These are phyloP conservation scores for Wickerhamiella lipophila DNA, from an alignment of 805 yeast genomes.

Conservation along the genomic window DNA sequence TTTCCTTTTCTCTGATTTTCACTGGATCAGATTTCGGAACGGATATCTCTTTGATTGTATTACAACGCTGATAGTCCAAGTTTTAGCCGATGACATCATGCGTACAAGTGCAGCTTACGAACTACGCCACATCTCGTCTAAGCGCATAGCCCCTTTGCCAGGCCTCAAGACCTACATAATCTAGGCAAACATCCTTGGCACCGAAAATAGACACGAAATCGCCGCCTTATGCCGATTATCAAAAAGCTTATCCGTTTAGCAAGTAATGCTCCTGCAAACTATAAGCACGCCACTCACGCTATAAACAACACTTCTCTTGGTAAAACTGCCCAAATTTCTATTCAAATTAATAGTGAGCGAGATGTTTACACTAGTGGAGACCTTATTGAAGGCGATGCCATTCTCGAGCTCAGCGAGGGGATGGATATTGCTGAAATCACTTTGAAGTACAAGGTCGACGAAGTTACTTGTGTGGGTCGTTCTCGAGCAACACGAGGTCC, in stretches of 20 bases:
- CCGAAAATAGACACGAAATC: too few species aligned
- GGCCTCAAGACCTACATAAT: too few species aligned
- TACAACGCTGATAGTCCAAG: too few species aligned
- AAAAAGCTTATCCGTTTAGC: conserved; percentile 1
- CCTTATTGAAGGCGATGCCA: conserved; percentile 13
- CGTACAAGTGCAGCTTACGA: too few species aligned
- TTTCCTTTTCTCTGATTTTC: too few species aligned
- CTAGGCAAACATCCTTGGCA: too few species aligned
- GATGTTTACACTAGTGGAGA: conserved; percentile 13
- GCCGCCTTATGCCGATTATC: background rate
- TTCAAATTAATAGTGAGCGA: conserved; percentile 9
- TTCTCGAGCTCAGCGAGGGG: conserved; percentile 10
- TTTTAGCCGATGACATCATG: too few species aligned
- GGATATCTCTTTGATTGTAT: too few species aligned
- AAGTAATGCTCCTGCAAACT: background rate
- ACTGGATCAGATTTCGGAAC: too few species aligned
- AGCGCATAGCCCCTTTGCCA: too few species aligned
- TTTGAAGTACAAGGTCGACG: conserved; percentile 15
- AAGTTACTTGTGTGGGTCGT: background rate
- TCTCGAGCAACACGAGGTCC: background rate
- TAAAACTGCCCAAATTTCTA: background rate
- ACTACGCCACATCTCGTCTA: too few species aligned
- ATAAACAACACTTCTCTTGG: background rate
- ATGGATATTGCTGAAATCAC: conserved; percentile 11
- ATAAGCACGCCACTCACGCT: background rate